Evolutionary conservation across 2,329 filamentous ascomycete species (phyloP).

Genomic region (Botrytis aclada): DNA sequence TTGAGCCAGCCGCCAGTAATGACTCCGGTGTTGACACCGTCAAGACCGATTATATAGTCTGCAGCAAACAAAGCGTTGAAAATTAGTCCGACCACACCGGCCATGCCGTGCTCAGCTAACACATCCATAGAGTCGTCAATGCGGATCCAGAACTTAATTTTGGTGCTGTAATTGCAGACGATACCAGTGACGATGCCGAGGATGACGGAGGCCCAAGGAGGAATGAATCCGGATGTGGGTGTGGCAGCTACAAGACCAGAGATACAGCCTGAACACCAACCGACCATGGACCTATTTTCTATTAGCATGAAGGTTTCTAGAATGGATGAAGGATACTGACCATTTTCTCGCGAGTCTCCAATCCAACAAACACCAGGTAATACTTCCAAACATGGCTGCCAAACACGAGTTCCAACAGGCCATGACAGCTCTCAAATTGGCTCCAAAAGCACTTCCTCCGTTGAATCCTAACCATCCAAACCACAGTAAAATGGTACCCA

Average conservation of each 20-base stretch:
- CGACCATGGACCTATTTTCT: conserved; percentile 64
- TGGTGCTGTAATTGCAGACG: conserved; percentile 66
- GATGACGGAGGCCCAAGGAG: conserved; percentile 64
- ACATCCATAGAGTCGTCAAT: conserved; percentile 72
- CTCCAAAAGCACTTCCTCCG: conserved; percentile 89
- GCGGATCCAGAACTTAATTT: conserved; percentile 51
- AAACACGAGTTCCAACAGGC: conserved; percentile 95
- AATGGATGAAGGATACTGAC: conserved; percentile 38
- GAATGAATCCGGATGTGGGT: conserved; percentile 65
- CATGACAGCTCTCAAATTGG: conserved; percentile 90
- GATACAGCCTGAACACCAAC: conserved; percentile 70
- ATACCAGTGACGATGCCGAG: conserved; percentile 65
- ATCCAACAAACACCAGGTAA: conserved; percentile 94
- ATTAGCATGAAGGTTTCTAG: not conserved
- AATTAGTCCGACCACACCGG: conserved; percentile 65
- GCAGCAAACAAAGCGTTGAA: conserved; percentile 73
- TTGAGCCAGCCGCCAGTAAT: conserved; percentile 68
- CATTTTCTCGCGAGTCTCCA: conserved; percentile 63
- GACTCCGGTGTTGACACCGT: conserved; percentile 69
- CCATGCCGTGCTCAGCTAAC: conserved; percentile 68
- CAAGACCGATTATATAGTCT: conserved; percentile 68
- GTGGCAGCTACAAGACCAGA: conserved; percentile 69
- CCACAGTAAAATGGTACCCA: conserved; percentile 94
- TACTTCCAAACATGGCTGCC: conserved; percentile 78
- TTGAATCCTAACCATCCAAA: conserved; percentile 99